A percentile compares a stretch with the other conserved stretches of the same genome.
These are phyloP conservation scores for Cicer bijugum DNA, from an alignment of 306 rosid species.

Conservation along the genomic window DNA sequence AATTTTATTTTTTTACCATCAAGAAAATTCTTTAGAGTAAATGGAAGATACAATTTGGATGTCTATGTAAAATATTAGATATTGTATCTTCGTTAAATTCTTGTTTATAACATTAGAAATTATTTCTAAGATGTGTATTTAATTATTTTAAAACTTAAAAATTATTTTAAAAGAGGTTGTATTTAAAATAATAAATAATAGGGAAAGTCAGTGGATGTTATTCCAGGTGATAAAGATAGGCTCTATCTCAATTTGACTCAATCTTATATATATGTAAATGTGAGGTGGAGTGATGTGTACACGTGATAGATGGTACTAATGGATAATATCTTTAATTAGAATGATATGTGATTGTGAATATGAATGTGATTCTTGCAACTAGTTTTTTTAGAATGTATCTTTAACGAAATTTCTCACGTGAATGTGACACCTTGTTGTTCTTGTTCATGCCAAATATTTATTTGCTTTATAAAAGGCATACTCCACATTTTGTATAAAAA, in stretches of 20 bases:
- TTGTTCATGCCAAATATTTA: too few species aligned
- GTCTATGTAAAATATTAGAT: too few species aligned
- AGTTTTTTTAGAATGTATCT: background rate
- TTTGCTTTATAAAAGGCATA: too few species aligned
- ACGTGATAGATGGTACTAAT: background rate
- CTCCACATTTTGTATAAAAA: too few species aligned
- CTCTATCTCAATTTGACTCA: background rate
- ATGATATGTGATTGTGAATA: background rate
- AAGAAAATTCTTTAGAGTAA: too few species aligned
- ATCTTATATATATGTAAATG: background rate
- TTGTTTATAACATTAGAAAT: too few species aligned
- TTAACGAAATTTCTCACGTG: constrained; percentile 8
- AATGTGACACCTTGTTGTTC: background rate
- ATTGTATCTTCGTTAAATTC: too few species aligned
- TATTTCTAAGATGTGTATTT: too few species aligned
- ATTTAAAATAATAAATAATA: background rate
- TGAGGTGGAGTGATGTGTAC: constrained; percentile 27
- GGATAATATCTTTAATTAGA: background rate
- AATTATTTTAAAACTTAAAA: too few species aligned
- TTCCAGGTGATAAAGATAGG: constrained; percentile 8
- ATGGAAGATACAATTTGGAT: too few species aligned
- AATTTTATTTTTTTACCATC: too few species aligned
- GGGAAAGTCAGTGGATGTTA: constrained; percentile 1
- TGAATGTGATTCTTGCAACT: constrained; percentile 25
- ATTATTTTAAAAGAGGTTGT: too few species aligned